Evolutionary conservation across 345 rosid genomes (phyloP).

Genomic region (Gossypium australe): DNA sequence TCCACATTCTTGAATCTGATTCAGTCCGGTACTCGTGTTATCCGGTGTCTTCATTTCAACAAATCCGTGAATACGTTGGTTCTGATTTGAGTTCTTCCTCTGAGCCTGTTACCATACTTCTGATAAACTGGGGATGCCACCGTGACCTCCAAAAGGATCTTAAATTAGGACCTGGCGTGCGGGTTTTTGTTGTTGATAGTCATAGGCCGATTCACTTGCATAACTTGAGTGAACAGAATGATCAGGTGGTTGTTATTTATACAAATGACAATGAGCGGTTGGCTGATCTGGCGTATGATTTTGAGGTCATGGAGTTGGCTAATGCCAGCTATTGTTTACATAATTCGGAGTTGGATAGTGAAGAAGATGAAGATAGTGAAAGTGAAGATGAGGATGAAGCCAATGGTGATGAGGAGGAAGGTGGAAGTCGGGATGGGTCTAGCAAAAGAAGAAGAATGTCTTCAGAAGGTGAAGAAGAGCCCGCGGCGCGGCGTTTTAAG

Average conservation of each 20-base stretch:
- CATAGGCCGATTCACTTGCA: constrained; percentile 93
- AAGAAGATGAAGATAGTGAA: constrained; percentile 28
- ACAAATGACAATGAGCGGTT: constrained; percentile 77
- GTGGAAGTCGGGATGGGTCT: constrained; percentile 23
- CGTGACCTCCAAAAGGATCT: constrained; percentile 60
- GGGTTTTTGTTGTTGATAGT: constrained; percentile 85
- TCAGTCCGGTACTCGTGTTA: constrained; percentile 86
- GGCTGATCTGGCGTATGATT: constrained; percentile 79
- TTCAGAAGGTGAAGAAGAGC: constrained; percentile 34
- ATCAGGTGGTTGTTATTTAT: constrained; percentile 75
- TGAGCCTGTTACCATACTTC: constrained; percentile 49
- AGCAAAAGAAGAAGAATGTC: constrained; percentile 68
- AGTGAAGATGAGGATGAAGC: constrained; percentile 35
- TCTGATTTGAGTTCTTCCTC: constrained; percentile 49
- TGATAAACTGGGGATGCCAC: constrained; percentile 94
- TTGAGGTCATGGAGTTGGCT: constrained; percentile 70
- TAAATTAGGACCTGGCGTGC: constrained; percentile 45
- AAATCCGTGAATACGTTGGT: constrained; percentile 65
- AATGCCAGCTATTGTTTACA: constrained; percentile 47
- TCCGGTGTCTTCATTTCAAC: constrained; percentile 84
- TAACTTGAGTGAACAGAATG: constrained; percentile 66
- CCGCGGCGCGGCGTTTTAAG: constrained; percentile 44
- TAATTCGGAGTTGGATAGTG: constrained; percentile 23
- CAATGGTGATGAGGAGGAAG: constrained; percentile 33
- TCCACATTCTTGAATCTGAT: constrained; percentile 85